Evolutionary conservation across 306 rosid species (phyloP), one percentile per base, ranked within the genome.

Genomic region (Ochetophila trinervis): DNA sequence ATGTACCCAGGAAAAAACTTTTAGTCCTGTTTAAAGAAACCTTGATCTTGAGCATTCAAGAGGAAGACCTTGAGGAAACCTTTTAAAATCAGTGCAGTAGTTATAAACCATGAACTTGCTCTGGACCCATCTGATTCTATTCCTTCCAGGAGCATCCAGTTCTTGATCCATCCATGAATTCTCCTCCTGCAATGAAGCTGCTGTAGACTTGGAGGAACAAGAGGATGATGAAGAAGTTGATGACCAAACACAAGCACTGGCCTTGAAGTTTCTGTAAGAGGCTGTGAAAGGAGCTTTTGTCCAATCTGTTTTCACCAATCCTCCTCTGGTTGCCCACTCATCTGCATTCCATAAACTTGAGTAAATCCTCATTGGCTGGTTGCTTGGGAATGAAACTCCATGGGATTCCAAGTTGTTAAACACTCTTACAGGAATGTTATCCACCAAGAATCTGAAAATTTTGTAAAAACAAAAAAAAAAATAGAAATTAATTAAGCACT

Each of bases 261-360:
- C 79, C 34, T 66, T 63, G 49, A 69, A 77, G 68, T 77, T 77
- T 60, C 63, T 73, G 60, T 76, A 80, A 14, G 65, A 60, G 20
- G 81, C 85, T 12, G 81, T 73, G 75, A 76, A 80, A 37, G 85
- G 85, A 10, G 85, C 85, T 32, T 68, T 10, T 0, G 79, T 60
- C 85, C 82, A 80, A 30, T 80, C 76, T 2, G 79, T 81, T 67
- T 76, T 81, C 56, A 79, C 81, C 1, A 32, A 60, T 14, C 81
- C 83, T 7, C 87, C 87, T 66, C 76, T 74, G 1, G 84, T 76
- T 6, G 84, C 87, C 87, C 87, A 82, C 44, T 76, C 79, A 19
- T 82, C 84, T 4, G 77, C 84, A 13, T 78, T 79, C 87, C 87
- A 83, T 21, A 79, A 40, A 27, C 77, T 83, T 1, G 82, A 57